A percentile compares a stretch with the other conserved stretches of the same genome.
These are phyloP conservation scores for Coemansia asiatica DNA, from an alignment of 192 early-diverging fungal species.

Conservation along the genomic window DNA sequence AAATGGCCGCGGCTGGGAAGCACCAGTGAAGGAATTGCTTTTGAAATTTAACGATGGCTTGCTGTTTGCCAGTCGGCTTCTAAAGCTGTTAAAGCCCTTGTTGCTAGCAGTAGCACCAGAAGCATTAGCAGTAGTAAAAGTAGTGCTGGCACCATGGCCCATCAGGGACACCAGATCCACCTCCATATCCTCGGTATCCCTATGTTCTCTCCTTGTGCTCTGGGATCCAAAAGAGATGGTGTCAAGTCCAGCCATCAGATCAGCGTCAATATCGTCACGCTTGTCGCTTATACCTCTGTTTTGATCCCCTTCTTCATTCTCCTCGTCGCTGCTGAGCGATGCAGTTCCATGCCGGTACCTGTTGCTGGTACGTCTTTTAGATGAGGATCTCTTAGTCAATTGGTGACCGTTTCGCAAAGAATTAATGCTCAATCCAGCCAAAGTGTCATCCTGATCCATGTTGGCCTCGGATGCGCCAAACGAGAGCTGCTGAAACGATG, in stretches of 20 bases:
- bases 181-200: slow-evolving; percentile 21
- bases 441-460: slow-evolving; percentile 39
- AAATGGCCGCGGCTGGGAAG: slow-evolving; percentile 25
- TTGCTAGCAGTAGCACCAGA: neutral
- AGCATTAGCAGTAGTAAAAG: too few relatives aligned
- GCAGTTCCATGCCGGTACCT: neutral
- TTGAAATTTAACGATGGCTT: neutral
- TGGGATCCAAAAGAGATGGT: slow-evolving; percentile 19
- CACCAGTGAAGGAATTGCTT: neutral
- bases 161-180: slow-evolving; percentile 22
- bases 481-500: slow-evolving; percentile 34
- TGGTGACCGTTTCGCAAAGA: slow-evolving; percentile 3
- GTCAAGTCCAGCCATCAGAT: slow-evolving; percentile 12
- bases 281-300: slow-evolving; percentile 3
- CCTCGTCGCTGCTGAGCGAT: slow-evolving; percentile 24
- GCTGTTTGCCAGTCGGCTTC: neutral
- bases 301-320: neutral
- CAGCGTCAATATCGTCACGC: slow-evolving; percentile 8
- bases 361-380: neutral
- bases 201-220: neutral
- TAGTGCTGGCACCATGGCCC: neutral
- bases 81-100: neutral
- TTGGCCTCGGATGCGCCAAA: slow-evolving; percentile 43
- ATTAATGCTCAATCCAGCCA: neutral
- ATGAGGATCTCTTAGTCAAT: neutral